Percentiles rank a stretch among this genome's conserved stretches.
Evolutionary conservation across 106 monocot species (phyloP).

Genomic region (Dioscorea alata): DNA sequence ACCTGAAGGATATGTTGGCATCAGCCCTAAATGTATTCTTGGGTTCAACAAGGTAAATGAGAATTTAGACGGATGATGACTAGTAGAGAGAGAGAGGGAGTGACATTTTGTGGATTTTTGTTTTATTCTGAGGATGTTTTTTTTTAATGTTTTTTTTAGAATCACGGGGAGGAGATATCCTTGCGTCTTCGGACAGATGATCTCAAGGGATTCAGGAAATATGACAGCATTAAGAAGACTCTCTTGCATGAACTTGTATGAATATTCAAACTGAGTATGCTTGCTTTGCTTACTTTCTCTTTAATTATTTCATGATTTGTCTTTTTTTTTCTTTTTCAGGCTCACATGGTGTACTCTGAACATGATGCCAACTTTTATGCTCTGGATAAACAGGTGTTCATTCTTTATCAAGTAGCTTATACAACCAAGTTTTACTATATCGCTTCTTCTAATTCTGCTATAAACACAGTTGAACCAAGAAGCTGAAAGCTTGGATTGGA

Average conservation of each 20-base stretch:
- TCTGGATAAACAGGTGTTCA: constrained; percentile 71
- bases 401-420: background rate
- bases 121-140: background rate
- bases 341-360: constrained; percentile 92
- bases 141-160: constrained; percentile 47
- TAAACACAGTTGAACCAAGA: constrained; percentile 73
- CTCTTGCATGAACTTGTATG: constrained; percentile 93
- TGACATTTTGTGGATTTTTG: background rate
- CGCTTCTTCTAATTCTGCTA: constrained; percentile 2
- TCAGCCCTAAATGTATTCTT: constrained; percentile 82
- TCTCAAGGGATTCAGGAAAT: constrained; percentile 96
- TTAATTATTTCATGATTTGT: background rate
- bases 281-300: no score
- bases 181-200: constrained; percentile 95
- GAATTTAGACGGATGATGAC: no score
- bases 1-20: constrained; percentile 94
- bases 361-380: constrained; percentile 90
- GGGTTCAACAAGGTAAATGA: constrained; percentile 85
- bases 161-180: constrained; percentile 88
- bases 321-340: constrained; percentile 30
- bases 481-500: constrained; percentile 82
- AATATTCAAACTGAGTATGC: background rate
- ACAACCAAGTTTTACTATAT: background rate
- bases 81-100: background rate
- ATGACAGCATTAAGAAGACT: constrained; percentile 90